Conservation (phyloP, 169 alveolate species). For the Nephromyces sp. region DNA sequence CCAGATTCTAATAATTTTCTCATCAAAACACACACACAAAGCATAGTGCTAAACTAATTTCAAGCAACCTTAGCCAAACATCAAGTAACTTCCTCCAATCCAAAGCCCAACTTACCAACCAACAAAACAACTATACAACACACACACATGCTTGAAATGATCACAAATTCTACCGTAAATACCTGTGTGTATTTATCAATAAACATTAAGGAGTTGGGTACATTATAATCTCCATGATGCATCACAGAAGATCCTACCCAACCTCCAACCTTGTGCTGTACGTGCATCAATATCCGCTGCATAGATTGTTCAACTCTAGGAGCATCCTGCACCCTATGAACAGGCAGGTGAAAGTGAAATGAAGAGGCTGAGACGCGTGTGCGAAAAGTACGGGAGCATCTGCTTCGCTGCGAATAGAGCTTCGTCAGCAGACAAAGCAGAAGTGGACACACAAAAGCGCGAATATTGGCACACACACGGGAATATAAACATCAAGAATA, state of each 20-base stretch:
- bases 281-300: slow-evolving; percentile 57
- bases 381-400: neutral
- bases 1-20: neutral
- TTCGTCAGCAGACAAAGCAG: neutral
- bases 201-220: slow-evolving; percentile 83
- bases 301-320: slow-evolving; percentile 23
- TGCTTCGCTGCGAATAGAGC: neutral
- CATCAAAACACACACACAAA: neutral
- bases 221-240: slow-evolving; percentile 83
- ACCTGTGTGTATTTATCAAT: slow-evolving; percentile 71
- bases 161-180: too few relatives aligned
- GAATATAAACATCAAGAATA: neutral
- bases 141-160: slow-evolving; percentile 3
- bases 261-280: slow-evolving; percentile 61
- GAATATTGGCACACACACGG: neutral
- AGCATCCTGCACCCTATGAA: slow-evolving; percentile 27
- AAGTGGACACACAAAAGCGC: neutral
- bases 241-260: slow-evolving; percentile 86
- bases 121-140: neutral
- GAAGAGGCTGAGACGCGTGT: neutral
- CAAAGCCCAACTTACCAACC: neutral
- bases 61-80: neutral
- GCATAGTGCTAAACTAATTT: neutral
- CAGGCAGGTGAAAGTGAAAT: neutral
- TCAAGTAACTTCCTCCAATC: neutral